A percentile compares a stretch with the other conserved stretches of the same genome.
Conservation (phyloP, 768 basidiomycete species). For the Hygrocybe punicea region DNA sequence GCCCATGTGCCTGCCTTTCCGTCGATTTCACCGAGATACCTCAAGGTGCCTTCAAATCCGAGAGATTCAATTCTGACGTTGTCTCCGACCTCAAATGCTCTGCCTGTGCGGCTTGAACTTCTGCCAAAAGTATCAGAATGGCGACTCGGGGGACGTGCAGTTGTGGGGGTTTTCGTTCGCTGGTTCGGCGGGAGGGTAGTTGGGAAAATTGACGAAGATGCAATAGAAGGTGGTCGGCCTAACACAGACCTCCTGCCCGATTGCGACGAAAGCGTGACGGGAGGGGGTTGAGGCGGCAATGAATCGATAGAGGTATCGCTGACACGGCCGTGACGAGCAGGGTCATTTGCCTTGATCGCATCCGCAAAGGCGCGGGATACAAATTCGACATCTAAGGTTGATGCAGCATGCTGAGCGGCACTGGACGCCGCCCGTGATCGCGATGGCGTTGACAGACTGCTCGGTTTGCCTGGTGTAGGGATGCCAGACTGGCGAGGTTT, state of each 20-base stretch:
- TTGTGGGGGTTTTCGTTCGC: constrained; percentile 53
- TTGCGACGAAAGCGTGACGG: constrained; percentile 37
- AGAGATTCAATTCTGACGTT: constrained; percentile 83
- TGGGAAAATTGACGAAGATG: constrained; percentile 50
- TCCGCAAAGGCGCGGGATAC: constrained; percentile 73
- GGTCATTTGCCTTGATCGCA: constrained; percentile 78
- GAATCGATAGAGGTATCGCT: constrained; percentile 40
- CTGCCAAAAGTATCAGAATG: constrained; percentile 58
- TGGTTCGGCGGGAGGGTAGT: constrained; percentile 28
- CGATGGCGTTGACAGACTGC: constrained; percentile 67
- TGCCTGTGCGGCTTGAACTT: constrained; percentile 43
- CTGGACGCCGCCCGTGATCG: constrained; percentile 66
- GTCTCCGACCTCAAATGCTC: constrained; percentile 68
- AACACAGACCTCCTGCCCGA: constrained; percentile 50
- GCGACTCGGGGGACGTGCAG: constrained; percentile 60
- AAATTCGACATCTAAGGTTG: constrained; percentile 49
- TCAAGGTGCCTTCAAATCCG: constrained; percentile 80
- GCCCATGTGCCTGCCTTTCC: constrained; percentile 91
- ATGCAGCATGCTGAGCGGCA: constrained; percentile 35
- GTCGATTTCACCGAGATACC: constrained; percentile 80
- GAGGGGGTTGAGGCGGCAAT: constrained; percentile 45
- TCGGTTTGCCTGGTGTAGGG: constrained; percentile 38
- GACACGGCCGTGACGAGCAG: constrained; percentile 48
- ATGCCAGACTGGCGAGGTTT: constrained; percentile 42
- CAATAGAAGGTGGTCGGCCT: constrained; percentile 53